Conservation (phyloP, 2,329 filamentous ascomycete genomes). For the Aureobasidium melanogenum region DNA sequence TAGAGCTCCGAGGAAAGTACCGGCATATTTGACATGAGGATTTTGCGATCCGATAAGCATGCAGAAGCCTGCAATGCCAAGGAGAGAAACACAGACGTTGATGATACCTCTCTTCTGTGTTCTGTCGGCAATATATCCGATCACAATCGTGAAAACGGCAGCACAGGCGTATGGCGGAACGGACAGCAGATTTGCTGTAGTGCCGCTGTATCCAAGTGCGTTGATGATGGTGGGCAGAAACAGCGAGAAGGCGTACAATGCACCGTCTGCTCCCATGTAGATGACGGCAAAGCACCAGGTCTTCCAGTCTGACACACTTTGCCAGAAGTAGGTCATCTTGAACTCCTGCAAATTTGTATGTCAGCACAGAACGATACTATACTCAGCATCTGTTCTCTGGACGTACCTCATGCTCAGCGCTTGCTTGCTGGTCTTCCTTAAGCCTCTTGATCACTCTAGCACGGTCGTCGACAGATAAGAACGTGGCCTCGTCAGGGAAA, state of each 20-base stretch:
- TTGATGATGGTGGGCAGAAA: slow-evolving; percentile 74
- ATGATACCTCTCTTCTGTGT: slow-evolving; percentile 65
- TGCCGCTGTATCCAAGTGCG: slow-evolving; percentile 47
- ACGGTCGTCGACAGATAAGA: slow-evolving; percentile 62
- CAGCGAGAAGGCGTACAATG: slow-evolving; percentile 66
- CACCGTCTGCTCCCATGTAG: slow-evolving; percentile 64
- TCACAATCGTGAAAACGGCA: slow-evolving; percentile 56
- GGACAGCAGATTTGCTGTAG: slow-evolving; percentile 60
- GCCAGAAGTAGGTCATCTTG: slow-evolving; percentile 62
- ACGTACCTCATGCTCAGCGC: slow-evolving; percentile 55
- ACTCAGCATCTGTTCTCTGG: not conserved
- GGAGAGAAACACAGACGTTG: slow-evolving; percentile 61
- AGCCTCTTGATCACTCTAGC: slow-evolving; percentile 63
- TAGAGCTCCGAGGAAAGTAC: slow-evolving; percentile 72
- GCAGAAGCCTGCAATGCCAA: slow-evolving; percentile 68
- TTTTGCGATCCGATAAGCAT: slow-evolving; percentile 63
- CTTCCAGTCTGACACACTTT: slow-evolving; percentile 73
- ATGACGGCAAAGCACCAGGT: slow-evolving; percentile 66
- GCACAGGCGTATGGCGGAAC: slow-evolving; percentile 70
- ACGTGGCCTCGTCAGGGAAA: slow-evolving; percentile 65
- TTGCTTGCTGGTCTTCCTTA: slow-evolving; percentile 61
- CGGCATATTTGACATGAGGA: slow-evolving; percentile 67
- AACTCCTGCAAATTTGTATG: slow-evolving; percentile 40
- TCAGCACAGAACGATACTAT: not conserved
- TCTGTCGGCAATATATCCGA: slow-evolving; percentile 70